Evolutionary conservation across 768 basidiomycete species (phyloP).

Genomic region (Xanthoconium stramineum): DNA sequence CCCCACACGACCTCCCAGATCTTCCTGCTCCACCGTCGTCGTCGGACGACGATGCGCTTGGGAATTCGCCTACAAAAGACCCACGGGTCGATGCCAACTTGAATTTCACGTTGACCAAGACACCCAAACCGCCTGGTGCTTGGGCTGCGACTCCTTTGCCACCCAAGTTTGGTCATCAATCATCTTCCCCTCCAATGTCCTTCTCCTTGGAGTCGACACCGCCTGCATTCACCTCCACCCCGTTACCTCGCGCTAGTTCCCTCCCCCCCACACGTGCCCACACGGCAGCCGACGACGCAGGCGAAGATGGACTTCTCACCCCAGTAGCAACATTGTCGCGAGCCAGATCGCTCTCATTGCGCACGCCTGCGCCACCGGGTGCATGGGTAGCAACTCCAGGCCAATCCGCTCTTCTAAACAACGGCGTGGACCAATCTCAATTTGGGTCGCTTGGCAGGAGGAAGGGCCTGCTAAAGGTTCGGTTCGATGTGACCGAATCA

Average conservation of each 20-base stretch:
- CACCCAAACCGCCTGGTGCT: slow-evolving; percentile 45
- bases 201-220: slow-evolving; percentile 28
- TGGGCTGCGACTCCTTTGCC: slow-evolving; percentile 42
- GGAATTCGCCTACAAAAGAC: slow-evolving; percentile 22
- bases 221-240: slow-evolving; percentile 25
- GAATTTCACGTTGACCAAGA: slow-evolving; percentile 38
- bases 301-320: slow-evolving; percentile 35
- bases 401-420: slow-evolving; percentile 21
- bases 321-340: slow-evolving; percentile 50
- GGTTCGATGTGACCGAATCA: slow-evolving; percentile 55
- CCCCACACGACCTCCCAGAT: slow-evolving; percentile 59
- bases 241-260: slow-evolving; percentile 18
- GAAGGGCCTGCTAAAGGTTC: slow-evolving; percentile 67
- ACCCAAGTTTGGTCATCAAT: slow-evolving; percentile 11
- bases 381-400: slow-evolving; percentile 62
- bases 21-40: slow-evolving; percentile 66
- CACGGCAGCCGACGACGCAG: slow-evolving; percentile 10
- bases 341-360: slow-evolving; percentile 42
- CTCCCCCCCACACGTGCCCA: slow-evolving; percentile 17
- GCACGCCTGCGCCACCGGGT: slow-evolving; percentile 69
- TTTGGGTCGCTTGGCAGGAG: slow-evolving; percentile 36
- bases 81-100: slow-evolving; percentile 12
- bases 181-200: slow-evolving; percentile 13
- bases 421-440: slow-evolving; percentile 25
- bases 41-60: slow-evolving; percentile 43